Base-by-base conservation (phyloP, 805 yeast genomes). In the Yarrowia keelungensis region DNA sequence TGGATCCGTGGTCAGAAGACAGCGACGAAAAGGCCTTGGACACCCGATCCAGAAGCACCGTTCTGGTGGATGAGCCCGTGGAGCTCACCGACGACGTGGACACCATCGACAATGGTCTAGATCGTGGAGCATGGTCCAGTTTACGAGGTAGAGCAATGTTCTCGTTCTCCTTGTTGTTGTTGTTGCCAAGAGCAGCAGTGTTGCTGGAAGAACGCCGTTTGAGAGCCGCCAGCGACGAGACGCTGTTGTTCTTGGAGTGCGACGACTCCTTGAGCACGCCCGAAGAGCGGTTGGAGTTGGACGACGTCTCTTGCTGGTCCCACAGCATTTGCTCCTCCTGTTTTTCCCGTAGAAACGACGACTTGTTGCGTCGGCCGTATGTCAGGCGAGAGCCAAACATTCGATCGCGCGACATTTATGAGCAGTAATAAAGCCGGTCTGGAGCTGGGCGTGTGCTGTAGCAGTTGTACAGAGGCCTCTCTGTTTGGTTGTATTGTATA, bases 71-170 rank as follows among this genome's bases (percentile, higher is more conserved):
- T 3, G 74, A 71, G 26, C 64, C 69, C 19, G 70, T 72, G 10
- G 74, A 72, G 14, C 74, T 72, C 15, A 69, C 68, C 0, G 74
- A 72, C 41, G 72, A 68, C 8, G 69, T 67, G 16, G 73, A 71
- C 2, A 71, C 45, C 50, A 36, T 42, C 22, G 50, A 43, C n/a
- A 65, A 16, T 1, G 51, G 51, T 32, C 61, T 8, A 5, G 45
- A 42, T 0, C 61, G 49, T 1, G 50, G 50, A 15, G 51, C 61
- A 65, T 41, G 47, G 38, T 56, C 47, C n/a, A 26, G 15, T 10
- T 56, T 56, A 3, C 62, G 36, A 10, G 62, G 62, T n/a, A 65
- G 49, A 14, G 39, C 47, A 36, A 64, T 41, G n/a, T 35, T 41
- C 2, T 42, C 61, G 11, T 65, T 65, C 38, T 51, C 50, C 56